These are phyloP conservation scores for Pichia sp. DNA, from an alignment of 1,139 yeast species.

Conservation along the genomic window DNA sequence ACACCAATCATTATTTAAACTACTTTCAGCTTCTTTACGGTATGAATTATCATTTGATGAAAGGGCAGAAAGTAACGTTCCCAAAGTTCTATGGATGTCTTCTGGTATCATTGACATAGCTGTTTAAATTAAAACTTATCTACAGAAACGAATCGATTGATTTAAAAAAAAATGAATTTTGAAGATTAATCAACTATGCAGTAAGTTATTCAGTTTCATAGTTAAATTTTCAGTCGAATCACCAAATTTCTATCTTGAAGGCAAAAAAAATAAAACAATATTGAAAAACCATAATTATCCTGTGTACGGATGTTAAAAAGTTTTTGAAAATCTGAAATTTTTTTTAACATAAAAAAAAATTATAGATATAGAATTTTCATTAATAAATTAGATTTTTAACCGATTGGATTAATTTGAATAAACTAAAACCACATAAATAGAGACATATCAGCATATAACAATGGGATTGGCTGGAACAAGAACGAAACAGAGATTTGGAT, in stretches of 20 bases:
- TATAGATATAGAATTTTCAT: not conserved
- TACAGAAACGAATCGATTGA: not conserved
- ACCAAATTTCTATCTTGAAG: not conserved
- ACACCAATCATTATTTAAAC: constrained; percentile 71
- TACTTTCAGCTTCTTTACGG: constrained; percentile 73
- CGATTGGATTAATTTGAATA: not conserved
- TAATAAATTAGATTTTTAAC: too few species aligned
- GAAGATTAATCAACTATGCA: not conserved
- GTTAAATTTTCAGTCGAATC: not conserved
- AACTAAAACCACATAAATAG: not conserved
- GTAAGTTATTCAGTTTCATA: not conserved
- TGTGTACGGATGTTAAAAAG: not conserved
- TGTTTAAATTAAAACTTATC: too few species aligned
- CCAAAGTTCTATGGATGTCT: constrained; percentile 51
- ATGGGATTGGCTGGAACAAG: constrained; percentile 91
- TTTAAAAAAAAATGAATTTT: not conserved
- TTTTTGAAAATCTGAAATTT: not conserved
- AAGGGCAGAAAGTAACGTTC: constrained; percentile 58
- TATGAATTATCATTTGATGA: constrained; percentile 69
- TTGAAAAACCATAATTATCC: not conserved
- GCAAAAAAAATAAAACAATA: not conserved
- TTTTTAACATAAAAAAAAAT: too few species aligned
- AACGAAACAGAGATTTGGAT: constrained; percentile 78
- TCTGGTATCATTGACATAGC: constrained; percentile 55
- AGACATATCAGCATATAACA: not conserved